phyloP scores from a whole-genome alignment of 1,139 yeast genomes.

The Suhomyces terraborum region DNA sequence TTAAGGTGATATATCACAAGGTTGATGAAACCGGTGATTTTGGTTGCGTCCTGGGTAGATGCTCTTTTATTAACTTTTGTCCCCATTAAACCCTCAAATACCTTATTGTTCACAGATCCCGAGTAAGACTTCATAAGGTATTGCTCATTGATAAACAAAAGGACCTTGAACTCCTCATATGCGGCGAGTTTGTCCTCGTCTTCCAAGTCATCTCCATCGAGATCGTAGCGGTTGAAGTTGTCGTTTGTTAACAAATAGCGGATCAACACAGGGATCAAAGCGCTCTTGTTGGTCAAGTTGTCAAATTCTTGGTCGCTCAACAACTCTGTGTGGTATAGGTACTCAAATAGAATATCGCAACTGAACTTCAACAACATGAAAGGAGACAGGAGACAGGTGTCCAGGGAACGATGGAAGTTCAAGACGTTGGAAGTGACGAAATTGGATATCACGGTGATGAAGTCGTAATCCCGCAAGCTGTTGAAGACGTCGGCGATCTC shows the following conservation, averaged over 20 bases:
- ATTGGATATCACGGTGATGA: slow-evolving; percentile 49
- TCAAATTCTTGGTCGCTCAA: slow-evolving; percentile 39
- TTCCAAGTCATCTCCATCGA: slow-evolving; percentile 43
- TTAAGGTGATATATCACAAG: slow-evolving; percentile 60
- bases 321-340: slow-evolving; percentile 40
- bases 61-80: slow-evolving; percentile 5
- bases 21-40: slow-evolving; percentile 43
- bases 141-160: slow-evolving; percentile 80
- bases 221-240: slow-evolving; percentile 43
- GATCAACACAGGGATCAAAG: slow-evolving; percentile 43
- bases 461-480: slow-evolving; percentile 41
- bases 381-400: slow-evolving; percentile 24
- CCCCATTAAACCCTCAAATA: slow-evolving; percentile 47
- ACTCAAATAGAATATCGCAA: slow-evolving; percentile 48
- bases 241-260: slow-evolving; percentile 55
- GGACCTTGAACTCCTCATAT: slow-evolving; percentile 70
- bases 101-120: slow-evolving; percentile 42
- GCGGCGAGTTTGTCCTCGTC: slow-evolving; percentile 66
- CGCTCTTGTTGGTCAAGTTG: slow-evolving; percentile 29
- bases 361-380: slow-evolving; percentile 42
- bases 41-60: slow-evolving; percentile 21
- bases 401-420: not conserved
- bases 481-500: slow-evolving; percentile 27
- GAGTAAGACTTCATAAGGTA: slow-evolving; percentile 65
- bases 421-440: slow-evolving; percentile 37